Evolutionary conservation across 805 yeast species (phyloP).

Genomic region (Candida germanica): DNA sequence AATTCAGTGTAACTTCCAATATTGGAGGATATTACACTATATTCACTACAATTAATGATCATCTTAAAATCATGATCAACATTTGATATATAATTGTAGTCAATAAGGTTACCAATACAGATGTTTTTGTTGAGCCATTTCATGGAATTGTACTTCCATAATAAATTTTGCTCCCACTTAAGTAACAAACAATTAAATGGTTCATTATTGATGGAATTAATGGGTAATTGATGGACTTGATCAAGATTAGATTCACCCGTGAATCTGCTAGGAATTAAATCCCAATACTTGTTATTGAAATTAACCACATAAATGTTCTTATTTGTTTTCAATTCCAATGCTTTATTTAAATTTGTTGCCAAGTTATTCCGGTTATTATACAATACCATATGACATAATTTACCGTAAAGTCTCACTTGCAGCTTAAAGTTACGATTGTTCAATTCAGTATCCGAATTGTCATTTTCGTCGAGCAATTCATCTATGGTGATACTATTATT

Average conservation of each 20-base stretch:
- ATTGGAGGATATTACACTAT: constrained; percentile 41
- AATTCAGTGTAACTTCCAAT: constrained; percentile 33
- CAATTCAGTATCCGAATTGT: constrained; percentile 9
- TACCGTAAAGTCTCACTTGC: constrained; percentile 30
- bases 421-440: constrained; percentile 29
- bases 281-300: constrained; percentile 13
- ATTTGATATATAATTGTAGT: constrained; percentile 21
- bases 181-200: constrained; percentile 19
- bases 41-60: constrained; percentile 57
- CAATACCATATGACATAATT: constrained; percentile 29
- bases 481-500: constrained; percentile 18
- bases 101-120: constrained; percentile 31
- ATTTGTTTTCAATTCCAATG: constrained; percentile 12
- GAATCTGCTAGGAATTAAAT: constrained; percentile 9
- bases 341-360: constrained; percentile 17
- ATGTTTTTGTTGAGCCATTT: constrained; percentile 24
- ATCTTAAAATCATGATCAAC: constrained; percentile 42
- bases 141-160: constrained; percentile 31
- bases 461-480: constrained; percentile 13
- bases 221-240: constrained; percentile 12
- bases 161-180: constrained; percentile 32
- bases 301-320: constrained; percentile 21
- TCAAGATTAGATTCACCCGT: constrained; percentile 12
- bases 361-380: constrained; percentile 23
- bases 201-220: constrained; percentile 16